Conservation (phyloP, 2,329 filamentous ascomycete species). For the Neonectria hederae region DNA sequence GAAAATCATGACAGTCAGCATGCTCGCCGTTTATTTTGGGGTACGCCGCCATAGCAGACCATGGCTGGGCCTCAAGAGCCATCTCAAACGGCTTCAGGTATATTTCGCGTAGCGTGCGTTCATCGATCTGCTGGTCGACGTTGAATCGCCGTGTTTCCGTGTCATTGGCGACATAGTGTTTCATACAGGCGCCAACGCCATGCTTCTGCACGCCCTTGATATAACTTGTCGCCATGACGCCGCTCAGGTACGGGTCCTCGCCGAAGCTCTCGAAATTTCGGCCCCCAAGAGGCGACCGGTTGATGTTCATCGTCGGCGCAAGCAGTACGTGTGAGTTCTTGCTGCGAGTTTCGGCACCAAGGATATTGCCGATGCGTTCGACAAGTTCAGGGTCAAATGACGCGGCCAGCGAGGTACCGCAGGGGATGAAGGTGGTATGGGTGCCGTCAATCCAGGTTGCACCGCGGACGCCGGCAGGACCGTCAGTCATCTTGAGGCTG, state of each 20-base stretch:
- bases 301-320: constrained; percentile 46
- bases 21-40: constrained; percentile 36
- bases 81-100: constrained; percentile 7
- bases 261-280: constrained; percentile 49
- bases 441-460: not conserved
- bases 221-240: constrained; percentile 42
- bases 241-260: constrained; percentile 46
- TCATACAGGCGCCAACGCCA: constrained; percentile 45
- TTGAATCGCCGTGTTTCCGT: constrained; percentile 24
- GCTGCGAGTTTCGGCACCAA: constrained; percentile 59
- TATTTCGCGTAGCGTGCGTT: constrained; percentile 6
- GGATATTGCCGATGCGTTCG: constrained; percentile 61
- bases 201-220: constrained; percentile 49
- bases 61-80: not conserved
- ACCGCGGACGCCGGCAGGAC: constrained; percentile 18
- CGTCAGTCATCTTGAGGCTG: constrained; percentile 4
- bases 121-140: constrained; percentile 14
- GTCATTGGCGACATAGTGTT: constrained; percentile 54
- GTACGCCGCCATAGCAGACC: constrained; percentile 20
- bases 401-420: constrained; percentile 57
- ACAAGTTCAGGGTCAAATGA: constrained; percentile 69
- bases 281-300: constrained; percentile 51
- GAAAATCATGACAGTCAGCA: not conserved
- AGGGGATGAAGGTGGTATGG: constrained; percentile 20
- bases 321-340: constrained; percentile 75